Evolutionary conservation across 192 early-diverging fungal genomes (phyloP).

Genomic region (Mortierella alpina): DNA sequence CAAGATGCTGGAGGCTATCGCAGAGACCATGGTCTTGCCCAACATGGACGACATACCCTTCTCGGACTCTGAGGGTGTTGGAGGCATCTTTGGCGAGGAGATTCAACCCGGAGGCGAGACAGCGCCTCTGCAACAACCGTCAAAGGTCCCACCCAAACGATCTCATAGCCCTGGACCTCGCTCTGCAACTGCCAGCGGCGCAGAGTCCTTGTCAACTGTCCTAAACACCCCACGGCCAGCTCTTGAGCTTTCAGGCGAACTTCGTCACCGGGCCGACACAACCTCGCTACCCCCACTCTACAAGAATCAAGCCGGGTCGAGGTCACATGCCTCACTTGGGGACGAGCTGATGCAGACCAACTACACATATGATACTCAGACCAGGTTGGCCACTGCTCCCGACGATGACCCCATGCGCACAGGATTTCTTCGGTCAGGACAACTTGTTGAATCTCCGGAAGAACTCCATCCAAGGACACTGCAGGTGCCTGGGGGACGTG

Average conservation of each 20-base stretch:
- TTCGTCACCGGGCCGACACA: constrained; percentile 19
- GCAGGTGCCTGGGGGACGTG: constrained; percentile 21
- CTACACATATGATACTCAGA: constrained; percentile 21
- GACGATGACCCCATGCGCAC: constrained; percentile 37
- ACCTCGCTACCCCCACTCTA: constrained; percentile 17
- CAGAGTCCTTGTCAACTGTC: not conserved
- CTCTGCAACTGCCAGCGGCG: constrained; percentile 24
- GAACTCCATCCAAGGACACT: not conserved
- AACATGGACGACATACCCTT: constrained; percentile 92
- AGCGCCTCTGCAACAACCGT: not conserved
- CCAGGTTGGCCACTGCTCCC: not conserved
- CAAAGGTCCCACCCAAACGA: not conserved
- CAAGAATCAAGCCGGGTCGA: not conserved
- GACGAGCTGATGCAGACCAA: constrained; percentile 40
- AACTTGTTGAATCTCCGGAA: constrained; percentile 9
- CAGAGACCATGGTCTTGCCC: constrained; percentile 83
- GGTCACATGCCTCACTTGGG: constrained; percentile 24
- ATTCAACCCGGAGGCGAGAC: constrained; percentile 24
- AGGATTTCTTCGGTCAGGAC: not conserved
- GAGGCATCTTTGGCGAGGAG: constrained; percentile 69
- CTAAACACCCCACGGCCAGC: constrained; percentile 18
- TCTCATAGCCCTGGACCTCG: constrained; percentile 23
- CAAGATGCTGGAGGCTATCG: constrained; percentile 83
- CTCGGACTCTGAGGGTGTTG: constrained; percentile 65
- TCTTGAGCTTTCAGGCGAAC: constrained; percentile 24